A percentile compares a stretch with the other conserved stretches of the same genome.
These are phyloP conservation scores for Sphaerobolus stellatus DNA, from an alignment of 1,284 basidiomycete species.

Conservation along the genomic window DNA sequence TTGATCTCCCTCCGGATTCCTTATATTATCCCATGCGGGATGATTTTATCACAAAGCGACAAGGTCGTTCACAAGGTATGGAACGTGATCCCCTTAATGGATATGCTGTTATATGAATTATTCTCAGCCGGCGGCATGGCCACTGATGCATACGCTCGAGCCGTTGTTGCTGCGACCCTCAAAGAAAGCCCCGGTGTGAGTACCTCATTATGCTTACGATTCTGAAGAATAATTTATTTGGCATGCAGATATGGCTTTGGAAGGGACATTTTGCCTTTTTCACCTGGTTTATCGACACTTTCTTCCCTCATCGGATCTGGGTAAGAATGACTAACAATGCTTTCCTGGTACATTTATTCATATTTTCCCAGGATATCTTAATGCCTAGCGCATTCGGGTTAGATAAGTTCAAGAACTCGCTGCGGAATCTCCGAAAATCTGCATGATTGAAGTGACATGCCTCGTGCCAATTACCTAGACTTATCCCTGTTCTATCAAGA, in stretches of 20 bases:
- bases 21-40: constrained; percentile 30
- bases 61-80: constrained; percentile 11
- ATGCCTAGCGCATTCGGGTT: constrained; percentile 10
- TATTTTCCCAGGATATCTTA: neutral
- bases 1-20: constrained; percentile 23
- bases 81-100: too few relatives aligned
- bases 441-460: too few relatives aligned
- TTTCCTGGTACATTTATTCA: neutral
- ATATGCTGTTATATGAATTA: too few relatives aligned
- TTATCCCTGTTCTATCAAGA: too few relatives aligned
- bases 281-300: constrained; percentile 30
- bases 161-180: constrained; percentile 28
- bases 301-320: constrained; percentile 21
- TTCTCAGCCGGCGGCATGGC: constrained; percentile 21
- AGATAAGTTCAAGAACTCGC: constrained; percentile 7
- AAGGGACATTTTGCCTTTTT: constrained; percentile 14
- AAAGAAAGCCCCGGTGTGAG: constrained; percentile 15
- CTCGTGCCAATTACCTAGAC: too few relatives aligned
- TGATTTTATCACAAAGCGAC: constrained; percentile 7
- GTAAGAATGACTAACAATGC: constrained; percentile 16
- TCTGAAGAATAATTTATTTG: neutral
- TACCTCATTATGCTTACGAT: neutral
- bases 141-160: constrained; percentile 22
- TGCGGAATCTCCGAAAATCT: too few relatives aligned
- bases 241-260: constrained; percentile 11